phyloP scores from a whole-genome alignment of 225 moss, liverwort and hornwort species.

The Pseudisothecium myosuroides region DNA sequence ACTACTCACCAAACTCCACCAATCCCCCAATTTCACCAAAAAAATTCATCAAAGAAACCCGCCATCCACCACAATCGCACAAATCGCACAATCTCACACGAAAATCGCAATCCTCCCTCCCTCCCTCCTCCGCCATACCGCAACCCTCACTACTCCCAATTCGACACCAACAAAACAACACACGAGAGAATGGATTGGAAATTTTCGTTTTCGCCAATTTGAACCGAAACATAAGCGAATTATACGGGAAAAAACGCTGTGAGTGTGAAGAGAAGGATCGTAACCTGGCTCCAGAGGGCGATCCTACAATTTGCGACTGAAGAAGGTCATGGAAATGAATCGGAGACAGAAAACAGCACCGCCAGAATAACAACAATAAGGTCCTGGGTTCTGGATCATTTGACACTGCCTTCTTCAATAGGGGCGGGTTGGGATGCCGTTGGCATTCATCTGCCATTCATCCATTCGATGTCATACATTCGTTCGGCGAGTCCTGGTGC shows the following conservation, averaged over 20 bases:
- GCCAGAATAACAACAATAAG: neutral
- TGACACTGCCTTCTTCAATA: neutral
- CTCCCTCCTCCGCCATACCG: neutral
- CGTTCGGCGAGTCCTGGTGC: neutral
- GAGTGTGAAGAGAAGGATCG: neutral
- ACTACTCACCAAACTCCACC: neutral
- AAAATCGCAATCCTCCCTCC: neutral
- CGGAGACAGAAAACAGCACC: neutral
- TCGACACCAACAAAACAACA: neutral
- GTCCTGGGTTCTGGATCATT: neutral
- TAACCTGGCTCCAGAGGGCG: constrained; percentile 5
- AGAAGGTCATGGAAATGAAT: constrained; percentile 1
- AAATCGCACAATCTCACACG: neutral
- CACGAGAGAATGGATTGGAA: neutral
- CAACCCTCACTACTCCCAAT: neutral
- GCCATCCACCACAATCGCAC: neutral
- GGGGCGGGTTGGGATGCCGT: neutral
- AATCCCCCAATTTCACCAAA: neutral
- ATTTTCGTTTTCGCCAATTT: neutral
- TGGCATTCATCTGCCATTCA: neutral
- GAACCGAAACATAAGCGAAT: neutral
- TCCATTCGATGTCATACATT: neutral
- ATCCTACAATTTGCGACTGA: neutral
- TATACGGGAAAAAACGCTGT: neutral
- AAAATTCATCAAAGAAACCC: neutral